Conservation (phyloP, 257 asterid species). For the Mitragyna speciosa region DNA sequence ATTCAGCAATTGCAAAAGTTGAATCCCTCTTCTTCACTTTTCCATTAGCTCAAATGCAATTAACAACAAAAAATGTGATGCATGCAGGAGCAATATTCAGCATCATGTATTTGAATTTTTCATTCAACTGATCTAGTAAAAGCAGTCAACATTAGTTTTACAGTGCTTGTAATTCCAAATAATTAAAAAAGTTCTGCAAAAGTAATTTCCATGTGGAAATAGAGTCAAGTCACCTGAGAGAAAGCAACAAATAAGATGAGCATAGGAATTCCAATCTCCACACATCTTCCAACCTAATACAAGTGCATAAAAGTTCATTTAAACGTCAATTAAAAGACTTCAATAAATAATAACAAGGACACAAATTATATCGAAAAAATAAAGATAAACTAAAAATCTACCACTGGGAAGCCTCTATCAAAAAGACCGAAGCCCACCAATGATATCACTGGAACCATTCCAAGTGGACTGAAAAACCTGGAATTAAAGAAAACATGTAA, state of each 20-base stretch:
- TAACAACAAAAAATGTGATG: neutral
- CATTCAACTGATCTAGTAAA: neutral
- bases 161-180: neutral
- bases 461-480: constrained; percentile 99
- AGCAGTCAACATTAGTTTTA: neutral
- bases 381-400: constrained; percentile 25
- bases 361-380: neutral
- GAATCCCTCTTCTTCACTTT: neutral
- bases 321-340: neutral
- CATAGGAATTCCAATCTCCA: constrained; percentile 94
- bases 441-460: constrained; percentile 92
- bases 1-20: neutral
- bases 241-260: constrained; percentile 76
- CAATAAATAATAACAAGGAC: neutral
- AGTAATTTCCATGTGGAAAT: neutral
- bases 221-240: constrained; percentile 61
- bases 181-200: neutral
- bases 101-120: neutral
- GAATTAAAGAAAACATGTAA: constrained; percentile 5
- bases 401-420: constrained; percentile 94
- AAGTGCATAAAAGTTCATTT: constrained; percentile 20
- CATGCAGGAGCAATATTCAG: neutral
- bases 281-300: constrained; percentile 83
- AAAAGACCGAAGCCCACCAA: constrained; percentile 90
- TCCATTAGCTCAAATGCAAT: neutral